Evolutionary conservation across 106 monocot species (phyloP).

Genomic region (Xerophyta viscosa): DNA sequence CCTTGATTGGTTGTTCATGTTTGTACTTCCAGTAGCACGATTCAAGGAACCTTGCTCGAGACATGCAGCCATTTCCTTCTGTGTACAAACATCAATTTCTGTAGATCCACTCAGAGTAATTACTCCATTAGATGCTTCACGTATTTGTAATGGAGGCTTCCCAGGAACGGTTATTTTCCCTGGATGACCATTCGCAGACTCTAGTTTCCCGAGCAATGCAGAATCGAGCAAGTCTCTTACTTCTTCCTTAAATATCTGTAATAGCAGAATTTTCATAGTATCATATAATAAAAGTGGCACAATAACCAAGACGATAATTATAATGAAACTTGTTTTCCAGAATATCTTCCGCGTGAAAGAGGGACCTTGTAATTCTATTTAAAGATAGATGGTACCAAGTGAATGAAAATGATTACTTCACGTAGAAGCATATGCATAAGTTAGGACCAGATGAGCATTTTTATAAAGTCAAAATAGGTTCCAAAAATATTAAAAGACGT

Average conservation of each 20-base stretch:
- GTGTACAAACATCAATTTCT: slow-evolving; percentile 71
- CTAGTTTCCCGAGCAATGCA: slow-evolving; percentile 42
- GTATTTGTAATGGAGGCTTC: slow-evolving; percentile 88
- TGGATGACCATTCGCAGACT: slow-evolving; percentile 49
- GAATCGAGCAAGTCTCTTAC: slow-evolving; percentile 85
- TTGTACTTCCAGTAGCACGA: slow-evolving; percentile 99
- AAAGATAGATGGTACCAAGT: no score
- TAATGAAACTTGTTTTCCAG: no score
- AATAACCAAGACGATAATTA: no score
- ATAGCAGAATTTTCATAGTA: no score
- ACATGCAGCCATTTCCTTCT: slow-evolving; percentile 86
- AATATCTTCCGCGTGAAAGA: no score
- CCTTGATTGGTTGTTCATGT: slow-evolving; percentile 99
- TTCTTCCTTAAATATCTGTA: slow-evolving; percentile 99
- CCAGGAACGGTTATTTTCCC: slow-evolving; percentile 58
- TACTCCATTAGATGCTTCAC: slow-evolving; percentile 92
- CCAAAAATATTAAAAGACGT: no score
- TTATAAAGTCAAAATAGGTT: no score
- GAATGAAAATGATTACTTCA: no score
- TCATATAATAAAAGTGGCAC: no score
- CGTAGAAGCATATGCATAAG: no score
- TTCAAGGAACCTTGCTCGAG: slow-evolving; percentile 78
- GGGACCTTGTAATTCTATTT: no score
- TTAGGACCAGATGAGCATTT: no score
- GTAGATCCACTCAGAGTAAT: slow-evolving; percentile 94